phyloP scores from a whole-genome alignment of 2,329 filamentous ascomycete species.

The Leptosphaerulina australis region DNA sequence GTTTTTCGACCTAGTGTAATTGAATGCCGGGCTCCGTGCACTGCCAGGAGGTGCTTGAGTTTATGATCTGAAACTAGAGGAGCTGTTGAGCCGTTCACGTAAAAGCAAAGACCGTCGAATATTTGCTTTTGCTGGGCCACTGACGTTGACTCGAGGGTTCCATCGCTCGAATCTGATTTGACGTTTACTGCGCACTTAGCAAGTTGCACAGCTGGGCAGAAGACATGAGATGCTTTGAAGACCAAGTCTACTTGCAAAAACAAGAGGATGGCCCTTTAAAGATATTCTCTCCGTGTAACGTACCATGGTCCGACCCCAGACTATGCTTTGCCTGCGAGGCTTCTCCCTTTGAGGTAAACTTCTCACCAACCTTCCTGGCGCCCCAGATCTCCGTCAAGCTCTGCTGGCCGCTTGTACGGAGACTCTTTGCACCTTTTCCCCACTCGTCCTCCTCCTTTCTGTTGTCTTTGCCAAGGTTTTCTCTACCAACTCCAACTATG shows the following conservation, averaged over 20 bases:
- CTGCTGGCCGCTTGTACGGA: slow-evolving; percentile 55
- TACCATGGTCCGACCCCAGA: slow-evolving; percentile 10
- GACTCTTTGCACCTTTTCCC: slow-evolving; percentile 54
- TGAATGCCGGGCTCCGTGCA: slow-evolving; percentile 75
- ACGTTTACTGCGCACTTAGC: slow-evolving; percentile 4
- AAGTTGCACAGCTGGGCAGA: neutral
- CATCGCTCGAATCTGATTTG: neutral
- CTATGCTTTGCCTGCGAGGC: neutral
- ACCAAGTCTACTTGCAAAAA: neutral
- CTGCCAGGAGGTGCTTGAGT: slow-evolving; percentile 76
- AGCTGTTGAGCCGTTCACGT: slow-evolving; percentile 85
- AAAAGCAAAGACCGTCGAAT: slow-evolving; percentile 75
- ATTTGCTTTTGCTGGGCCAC: slow-evolving; percentile 52
- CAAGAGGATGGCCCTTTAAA: neutral
- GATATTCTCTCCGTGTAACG: neutral
- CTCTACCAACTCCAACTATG: slow-evolving; percentile 68
- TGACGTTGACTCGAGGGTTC: slow-evolving; percentile 1
- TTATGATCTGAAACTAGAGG: slow-evolving; percentile 84
- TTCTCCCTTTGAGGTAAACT: slow-evolving; percentile 12
- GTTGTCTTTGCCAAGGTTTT: slow-evolving; percentile 59
- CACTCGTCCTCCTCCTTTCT: slow-evolving; percentile 60
- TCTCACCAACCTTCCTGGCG: slow-evolving; percentile 26
- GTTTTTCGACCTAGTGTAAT: slow-evolving; percentile 72
- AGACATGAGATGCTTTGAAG: neutral
- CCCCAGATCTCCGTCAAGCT: slow-evolving; percentile 39